These are phyloP conservation scores for Avena eriantha DNA, from an alignment of 176 grass and related monocot genomes.

Conservation along the genomic window DNA sequence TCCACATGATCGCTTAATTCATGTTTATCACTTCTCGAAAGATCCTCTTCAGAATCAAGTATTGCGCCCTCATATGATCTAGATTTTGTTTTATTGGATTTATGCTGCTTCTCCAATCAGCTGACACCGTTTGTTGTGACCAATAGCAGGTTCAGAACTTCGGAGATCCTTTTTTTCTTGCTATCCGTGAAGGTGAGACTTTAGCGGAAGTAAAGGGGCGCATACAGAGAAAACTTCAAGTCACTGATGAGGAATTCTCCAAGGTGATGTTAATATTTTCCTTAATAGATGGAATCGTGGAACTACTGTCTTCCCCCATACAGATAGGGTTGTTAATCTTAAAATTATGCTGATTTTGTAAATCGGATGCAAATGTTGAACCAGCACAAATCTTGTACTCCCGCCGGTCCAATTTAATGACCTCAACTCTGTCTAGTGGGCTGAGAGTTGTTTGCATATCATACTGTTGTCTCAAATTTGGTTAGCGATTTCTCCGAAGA, in stretches of 20 bases:
- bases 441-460: constrained; percentile 27
- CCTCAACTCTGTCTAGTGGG: neutral
- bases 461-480: constrained; percentile 23
- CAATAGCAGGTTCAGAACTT: constrained; percentile 86
- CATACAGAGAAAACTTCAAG: constrained; percentile 84
- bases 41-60: constrained; percentile 92
- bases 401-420: no score
- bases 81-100: constrained; percentile 23
- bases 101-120: neutral
- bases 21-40: constrained; percentile 97
- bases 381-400: neutral
- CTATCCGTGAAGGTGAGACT: constrained; percentile 85
- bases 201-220: constrained; percentile 76
- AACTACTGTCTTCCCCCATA: neutral
- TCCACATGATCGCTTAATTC: constrained; percentile 84
- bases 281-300: neutral
- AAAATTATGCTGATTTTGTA: constrained; percentile 16
- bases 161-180: constrained; percentile 88
- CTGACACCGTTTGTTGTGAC: constrained; percentile 38
- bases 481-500: neutral
- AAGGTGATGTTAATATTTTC: constrained; percentile 67
- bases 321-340: neutral
- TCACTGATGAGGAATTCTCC: constrained; percentile 78
- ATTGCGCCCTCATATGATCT: constrained; percentile 32
- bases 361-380: constrained; percentile 28